Conservation (phyloP, 441 rosid species). For the Sinapis alba region DNA sequence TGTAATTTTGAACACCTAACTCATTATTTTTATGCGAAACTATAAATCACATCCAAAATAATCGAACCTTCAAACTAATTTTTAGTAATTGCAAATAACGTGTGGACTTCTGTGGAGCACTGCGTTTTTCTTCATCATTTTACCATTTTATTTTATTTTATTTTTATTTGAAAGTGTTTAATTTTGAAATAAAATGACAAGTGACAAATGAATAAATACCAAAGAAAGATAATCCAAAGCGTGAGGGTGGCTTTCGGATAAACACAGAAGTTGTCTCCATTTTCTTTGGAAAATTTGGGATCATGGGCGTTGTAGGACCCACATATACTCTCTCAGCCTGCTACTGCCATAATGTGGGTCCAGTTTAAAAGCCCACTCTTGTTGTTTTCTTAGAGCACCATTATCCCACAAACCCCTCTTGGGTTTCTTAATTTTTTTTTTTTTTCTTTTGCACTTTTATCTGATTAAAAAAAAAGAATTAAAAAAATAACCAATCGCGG, state of each 20-base stretch:
- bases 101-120: slow-evolving; percentile 13
- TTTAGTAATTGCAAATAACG: neutral
- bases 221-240: slow-evolving; percentile 35
- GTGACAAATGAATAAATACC: neutral
- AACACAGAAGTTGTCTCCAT: slow-evolving; percentile 42
- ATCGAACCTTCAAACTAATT: neutral
- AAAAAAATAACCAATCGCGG: no score
- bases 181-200: neutral
- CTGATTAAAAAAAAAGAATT: no score
- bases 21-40: neutral
- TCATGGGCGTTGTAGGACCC: slow-evolving; percentile 42
- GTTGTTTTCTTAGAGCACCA: no score
- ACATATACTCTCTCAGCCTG: slow-evolving; percentile 32
- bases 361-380: slow-evolving; percentile 37
- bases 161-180: neutral
- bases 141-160: neutral
- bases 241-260: slow-evolving; percentile 42
- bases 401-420: no score
- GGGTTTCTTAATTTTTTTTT: no score
- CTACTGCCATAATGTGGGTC: slow-evolving; percentile 40
- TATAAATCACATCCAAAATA: neutral
- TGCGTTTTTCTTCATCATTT: neutral
- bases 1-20: neutral
- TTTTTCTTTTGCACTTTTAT: no score
- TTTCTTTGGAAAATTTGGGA: slow-evolving; percentile 43